These are phyloP conservation scores for Colletotrichum aenigma DNA, from an alignment of 2,329 filamentous ascomycete genomes.

Conservation along the genomic window DNA sequence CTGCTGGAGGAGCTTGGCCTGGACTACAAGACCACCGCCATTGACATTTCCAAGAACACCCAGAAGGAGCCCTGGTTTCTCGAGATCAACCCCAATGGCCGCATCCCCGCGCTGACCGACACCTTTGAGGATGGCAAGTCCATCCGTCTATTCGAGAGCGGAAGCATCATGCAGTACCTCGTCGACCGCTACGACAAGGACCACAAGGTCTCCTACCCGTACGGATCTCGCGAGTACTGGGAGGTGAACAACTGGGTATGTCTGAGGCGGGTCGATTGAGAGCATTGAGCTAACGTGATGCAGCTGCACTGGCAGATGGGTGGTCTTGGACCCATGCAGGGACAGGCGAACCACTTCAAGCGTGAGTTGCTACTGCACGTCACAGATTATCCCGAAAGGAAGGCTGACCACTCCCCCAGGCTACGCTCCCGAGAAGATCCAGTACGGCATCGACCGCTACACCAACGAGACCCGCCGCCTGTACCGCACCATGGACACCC, in stretches of 20 bases:
- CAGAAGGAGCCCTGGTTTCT: slow-evolving; percentile 76
- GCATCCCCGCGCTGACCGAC: slow-evolving; percentile 88
- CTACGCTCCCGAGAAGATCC: slow-evolving; percentile 82
- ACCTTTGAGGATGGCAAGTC: slow-evolving; percentile 73
- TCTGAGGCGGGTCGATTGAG: neutral
- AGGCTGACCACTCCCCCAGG: slow-evolving; percentile 27
- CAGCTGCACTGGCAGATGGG: slow-evolving; percentile 77
- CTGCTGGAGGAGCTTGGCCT: slow-evolving; percentile 83
- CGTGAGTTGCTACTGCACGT: slow-evolving; percentile 46
- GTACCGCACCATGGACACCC: slow-evolving; percentile 77
- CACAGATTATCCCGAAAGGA: neutral
- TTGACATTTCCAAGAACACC: slow-evolving; percentile 72
- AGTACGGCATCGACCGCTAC: slow-evolving; percentile 84
- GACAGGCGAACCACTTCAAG: slow-evolving; percentile 82
- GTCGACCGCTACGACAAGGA: slow-evolving; percentile 81
- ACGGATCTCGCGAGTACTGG: slow-evolving; percentile 74
- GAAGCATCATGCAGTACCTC: slow-evolving; percentile 84
- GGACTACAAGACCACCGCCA: slow-evolving; percentile 73
- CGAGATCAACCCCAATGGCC: slow-evolving; percentile 90
- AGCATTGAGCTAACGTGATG: neutral
- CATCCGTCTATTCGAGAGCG: slow-evolving; percentile 83
- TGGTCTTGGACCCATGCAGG: slow-evolving; percentile 83
- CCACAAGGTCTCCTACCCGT: slow-evolving; percentile 81
- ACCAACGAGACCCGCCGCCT: slow-evolving; percentile 82
- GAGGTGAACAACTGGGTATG: slow-evolving; percentile 79